Evolutionary conservation across 257 asterid genomes (phyloP), one percentile per base, ranked within the genome.

Genomic region (Eustoma russellianum): DNA sequence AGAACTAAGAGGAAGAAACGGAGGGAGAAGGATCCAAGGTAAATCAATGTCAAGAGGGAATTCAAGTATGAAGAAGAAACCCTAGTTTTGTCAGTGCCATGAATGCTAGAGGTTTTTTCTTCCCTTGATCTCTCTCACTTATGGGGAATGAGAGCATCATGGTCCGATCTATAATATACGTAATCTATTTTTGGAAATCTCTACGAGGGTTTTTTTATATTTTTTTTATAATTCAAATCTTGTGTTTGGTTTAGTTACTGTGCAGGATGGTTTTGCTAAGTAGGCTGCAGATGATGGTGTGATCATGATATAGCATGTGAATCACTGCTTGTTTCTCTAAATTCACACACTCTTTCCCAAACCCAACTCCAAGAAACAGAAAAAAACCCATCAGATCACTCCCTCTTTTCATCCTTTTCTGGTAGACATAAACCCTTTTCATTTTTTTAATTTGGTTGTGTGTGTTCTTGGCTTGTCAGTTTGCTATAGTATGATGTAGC

Each of bases 71-170:
- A 77, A 55, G 63, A 19, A 50, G 61, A 77, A 78, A 76, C 91
- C 87, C 85, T 75, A 73, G 55, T 55, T 77, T 53, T 3, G 50
- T 44, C 41, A 41, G 49, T 18, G 65, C 41, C 52, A 5, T 35
- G 47, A n/a, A 47, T 18, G 14, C 34, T 49, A 33, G 17, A 47
- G 24, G 53, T 58, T 73, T 67, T 83, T 77, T 69, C 77, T 58
- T 16, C 56, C 59, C 43, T 57, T 64, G 46, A 46, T 46, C 59
- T 17, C 64, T 66, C 50, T 72, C 58, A 52, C 67, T 28, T n/a
- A 17, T 13, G 59, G 86, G 94, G 92, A 70, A 79, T 79, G 45
- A 88, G 82, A 85, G 92, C 88, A 18, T 52, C 52, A 54, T 48
- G 94, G 91, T 82, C 94, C 88, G 88, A 77, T 24, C 49, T 19